These are phyloP conservation scores for Pyrenochaeta sp. DNA, from an alignment of 2,329 filamentous ascomycete species.

Conservation along the genomic window DNA sequence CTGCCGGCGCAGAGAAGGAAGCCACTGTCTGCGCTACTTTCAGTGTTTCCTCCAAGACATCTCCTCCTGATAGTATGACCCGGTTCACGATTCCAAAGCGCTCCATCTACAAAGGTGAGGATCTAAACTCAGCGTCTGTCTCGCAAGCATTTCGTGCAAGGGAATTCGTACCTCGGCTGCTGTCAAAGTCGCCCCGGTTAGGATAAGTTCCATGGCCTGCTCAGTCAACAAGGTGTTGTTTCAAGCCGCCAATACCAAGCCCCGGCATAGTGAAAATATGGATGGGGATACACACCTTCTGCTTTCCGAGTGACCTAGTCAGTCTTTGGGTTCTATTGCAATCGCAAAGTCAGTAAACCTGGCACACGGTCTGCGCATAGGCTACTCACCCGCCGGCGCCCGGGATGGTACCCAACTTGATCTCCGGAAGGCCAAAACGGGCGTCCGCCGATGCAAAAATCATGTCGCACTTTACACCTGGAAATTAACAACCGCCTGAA, in stretches of 20 bases:
- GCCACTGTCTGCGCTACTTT: constrained; percentile 53
- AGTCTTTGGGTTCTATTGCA: constrained; percentile 86
- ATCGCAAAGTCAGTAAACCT: too few species aligned
- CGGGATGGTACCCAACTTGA: constrained; percentile 91
- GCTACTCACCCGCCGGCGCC: constrained; percentile 93
- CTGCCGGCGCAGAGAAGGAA: constrained; percentile 51
- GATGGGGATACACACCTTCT: constrained; percentile 38
- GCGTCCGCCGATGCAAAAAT: constrained; percentile 85
- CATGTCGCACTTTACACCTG: constrained; percentile 67
- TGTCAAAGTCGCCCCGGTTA: constrained; percentile 51
- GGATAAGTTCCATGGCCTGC: constrained; percentile 57
- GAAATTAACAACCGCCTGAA: constrained; percentile 9
- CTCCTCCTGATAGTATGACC: constrained; percentile 42
- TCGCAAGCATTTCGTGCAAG: too few species aligned
- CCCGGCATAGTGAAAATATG: constrained; percentile 11
- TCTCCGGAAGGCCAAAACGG: constrained; percentile 94
- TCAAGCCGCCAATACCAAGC: constrained; percentile 1
- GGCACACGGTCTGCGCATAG: too few species aligned
- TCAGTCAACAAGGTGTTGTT: constrained; percentile 21
- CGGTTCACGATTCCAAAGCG: constrained; percentile 53
- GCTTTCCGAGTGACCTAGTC: constrained; percentile 66
- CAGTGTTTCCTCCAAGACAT: constrained; percentile 51
- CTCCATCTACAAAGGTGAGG: too few species aligned
- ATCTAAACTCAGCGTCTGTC: too few species aligned
- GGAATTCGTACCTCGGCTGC: too few species aligned